Percentiles rank a stretch among this genome's conserved stretches.
phyloP scores from a whole-genome alignment of 345 rosid genomes.

The Pistacia vera region DNA sequence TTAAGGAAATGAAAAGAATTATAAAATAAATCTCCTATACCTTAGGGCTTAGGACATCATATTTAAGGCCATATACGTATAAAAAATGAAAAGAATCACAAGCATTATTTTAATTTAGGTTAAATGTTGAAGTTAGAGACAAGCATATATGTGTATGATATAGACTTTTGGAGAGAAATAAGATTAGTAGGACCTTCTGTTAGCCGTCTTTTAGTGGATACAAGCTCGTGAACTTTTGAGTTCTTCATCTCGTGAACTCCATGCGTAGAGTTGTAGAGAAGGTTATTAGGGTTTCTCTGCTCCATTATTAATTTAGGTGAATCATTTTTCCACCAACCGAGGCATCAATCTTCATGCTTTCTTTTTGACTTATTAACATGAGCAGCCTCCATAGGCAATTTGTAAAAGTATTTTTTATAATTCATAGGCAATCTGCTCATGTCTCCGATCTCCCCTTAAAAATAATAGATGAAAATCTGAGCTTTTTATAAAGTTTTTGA shows the following conservation, averaged over 20 bases:
- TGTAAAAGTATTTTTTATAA: too few relatives aligned
- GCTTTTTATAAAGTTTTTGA: too few relatives aligned
- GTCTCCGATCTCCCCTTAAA: too few relatives aligned
- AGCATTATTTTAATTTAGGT: neutral
- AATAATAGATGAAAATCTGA: too few relatives aligned
- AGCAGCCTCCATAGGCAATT: too few relatives aligned
- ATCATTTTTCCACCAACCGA: conserved; percentile 5
- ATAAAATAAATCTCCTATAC: conserved; percentile 9
- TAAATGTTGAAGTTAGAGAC: too few relatives aligned
- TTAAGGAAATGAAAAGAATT: too few relatives aligned
- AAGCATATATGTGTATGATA: conserved; percentile 20
- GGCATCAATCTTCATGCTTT: neutral
- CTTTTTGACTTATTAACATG: neutral
- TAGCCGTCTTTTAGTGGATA: conserved; percentile 47
- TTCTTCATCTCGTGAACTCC: conserved; percentile 42
- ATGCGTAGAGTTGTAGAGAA: neutral
- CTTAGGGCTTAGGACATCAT: conserved; percentile 22
- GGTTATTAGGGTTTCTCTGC: conserved; percentile 15
- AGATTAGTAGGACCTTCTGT: conserved; percentile 38
- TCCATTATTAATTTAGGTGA: conserved; percentile 4
- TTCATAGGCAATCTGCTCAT: too few relatives aligned
- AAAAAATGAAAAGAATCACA: neutral
- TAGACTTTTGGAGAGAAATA: conserved; percentile 21
- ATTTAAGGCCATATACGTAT: neutral
- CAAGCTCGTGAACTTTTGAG: conserved; percentile 58